Evolutionary conservation across 768 basidiomycete genomes (phyloP), one percentile per base, ranked within the genome.

Genomic region (Hebeloma cylindrosporum): DNA sequence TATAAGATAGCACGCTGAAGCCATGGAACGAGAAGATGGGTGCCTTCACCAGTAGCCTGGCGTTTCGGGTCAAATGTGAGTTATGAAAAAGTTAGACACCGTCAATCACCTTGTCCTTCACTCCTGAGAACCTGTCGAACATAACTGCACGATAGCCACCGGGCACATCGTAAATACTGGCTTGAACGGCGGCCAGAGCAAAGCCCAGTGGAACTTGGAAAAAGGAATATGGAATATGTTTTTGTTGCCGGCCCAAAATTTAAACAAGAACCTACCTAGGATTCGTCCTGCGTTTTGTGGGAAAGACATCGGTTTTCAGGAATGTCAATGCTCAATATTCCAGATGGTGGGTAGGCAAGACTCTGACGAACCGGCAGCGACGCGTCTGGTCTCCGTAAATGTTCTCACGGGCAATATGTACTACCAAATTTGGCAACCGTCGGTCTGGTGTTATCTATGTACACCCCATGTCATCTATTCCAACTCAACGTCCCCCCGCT

Each of bases 61-160:
- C 40, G 13, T 33, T 16, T 44, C 6, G 16, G 23, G 21, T 28
- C n/a, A 41, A 40, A 35, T 3, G 18, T 33, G 0, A 21, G 13
- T 29, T 20, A 30, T 35, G 9, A 10, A 13, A 26, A 44, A 16
- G 9, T 11, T 31, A 5, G 32, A n/a, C 14, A 11, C 23, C 11
- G 20, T 10, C 3, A 44, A 77, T 42, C 51, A 88, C 93, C 74
- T 77, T 67, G 60, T 85, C 75, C 67, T 85, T 84, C 38, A 96
- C 94, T 60, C 93, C 94, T 34, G 87, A 79, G 63, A 99, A 97
- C 58, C 95, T 78, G 68, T 98, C 95, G 69, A 99, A 98, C 87
- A 98, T 94, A 53, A 99, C 94, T 27, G 94, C 94, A 45, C 88
- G 78, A 68, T 84, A 93, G 31, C 94, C 94, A 55, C 94, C 80